Evolutionary conservation across 1,284 basidiomycete genomes (phyloP), one percentile per base, ranked within the genome.

Genomic region (Neolentinus lepideus): DNA sequence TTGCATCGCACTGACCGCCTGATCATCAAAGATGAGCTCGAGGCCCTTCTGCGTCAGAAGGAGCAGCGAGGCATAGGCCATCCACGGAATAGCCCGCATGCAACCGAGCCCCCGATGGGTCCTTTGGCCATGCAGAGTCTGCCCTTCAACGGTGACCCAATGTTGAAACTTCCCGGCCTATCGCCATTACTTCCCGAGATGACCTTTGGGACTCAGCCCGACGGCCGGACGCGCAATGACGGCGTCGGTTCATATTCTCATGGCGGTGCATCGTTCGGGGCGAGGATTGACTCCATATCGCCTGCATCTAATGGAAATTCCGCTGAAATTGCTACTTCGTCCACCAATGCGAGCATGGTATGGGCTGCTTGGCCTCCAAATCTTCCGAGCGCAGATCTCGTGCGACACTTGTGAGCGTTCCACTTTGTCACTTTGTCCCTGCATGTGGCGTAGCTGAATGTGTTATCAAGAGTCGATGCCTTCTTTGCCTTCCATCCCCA

Each of bases 401-500:
- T 89, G 8, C 76, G 79, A 45, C 83, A 88, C 63, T 66, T 89
- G 86, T 86, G 59, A 64, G 81, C 67, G n/a, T 2, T 47, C 26
- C 3, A 12, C 25, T 22, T 22, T 16, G 14, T 21, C 22, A 14
- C 52, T 55, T 36, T 58, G 43, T 52, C 25, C 46, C 22, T 27
- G 16, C 24, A 25, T 54, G 51, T 48, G 60, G 9, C 38, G 16
- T n/a, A n/a, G 38, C 38, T 43, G 19, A 43, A 3, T 29, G 51
- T n/a, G 52, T 25, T 3, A 43, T 29, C 27, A 60, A 89, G 87
- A 45, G 80, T 87, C 43, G 84, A 88, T 36, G 76, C 82, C 0
- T 90, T 88, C 67, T 90, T 91, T 65, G 71, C 77, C 3, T 88
- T 81, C 61, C 85, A 88, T 59, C 85, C 85, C 4, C 82, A 88